Evolutionary conservation across 768 basidiomycete genomes (phyloP).

Genomic region (Trametes maxima): DNA sequence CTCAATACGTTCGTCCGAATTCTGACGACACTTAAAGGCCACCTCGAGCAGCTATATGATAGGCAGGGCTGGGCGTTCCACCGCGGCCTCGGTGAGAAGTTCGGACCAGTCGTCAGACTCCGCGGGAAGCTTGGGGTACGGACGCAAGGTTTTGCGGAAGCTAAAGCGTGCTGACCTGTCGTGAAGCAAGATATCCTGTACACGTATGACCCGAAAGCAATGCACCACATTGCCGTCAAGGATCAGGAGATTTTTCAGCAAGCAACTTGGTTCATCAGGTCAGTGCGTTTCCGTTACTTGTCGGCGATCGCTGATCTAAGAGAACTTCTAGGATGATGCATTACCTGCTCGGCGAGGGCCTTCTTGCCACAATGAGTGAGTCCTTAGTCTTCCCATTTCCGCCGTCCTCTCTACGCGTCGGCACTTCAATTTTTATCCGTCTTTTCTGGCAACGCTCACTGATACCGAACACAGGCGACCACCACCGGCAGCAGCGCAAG

Average conservation of each 20-base stretch:
- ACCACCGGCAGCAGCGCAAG: constrained; percentile 35
- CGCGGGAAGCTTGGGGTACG: constrained; percentile 25
- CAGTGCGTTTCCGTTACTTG: neutral
- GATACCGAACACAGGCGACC: constrained; percentile 23
- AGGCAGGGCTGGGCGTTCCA: constrained; percentile 23
- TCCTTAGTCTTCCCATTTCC: neutral
- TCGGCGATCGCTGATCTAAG: neutral
- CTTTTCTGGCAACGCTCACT: neutral
- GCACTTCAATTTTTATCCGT: neutral
- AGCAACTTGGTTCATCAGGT: constrained; percentile 22
- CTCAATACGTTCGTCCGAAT: neutral
- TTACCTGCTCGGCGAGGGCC: constrained; percentile 27
- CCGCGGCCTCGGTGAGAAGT: constrained; percentile 19
- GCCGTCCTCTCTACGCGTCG: neutral
- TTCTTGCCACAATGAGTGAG: constrained; percentile 29
- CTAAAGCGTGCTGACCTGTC: neutral
- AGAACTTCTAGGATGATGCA: constrained; percentile 15
- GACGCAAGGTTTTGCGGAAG: neutral
- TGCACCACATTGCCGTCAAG: constrained; percentile 49
- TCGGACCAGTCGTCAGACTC: constrained; percentile 23
- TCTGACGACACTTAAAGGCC: constrained; percentile 18
- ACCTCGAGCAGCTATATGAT: constrained; percentile 23
- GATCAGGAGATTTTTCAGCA: constrained; percentile 32
- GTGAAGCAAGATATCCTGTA: constrained; percentile 37
- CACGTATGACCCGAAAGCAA: constrained; percentile 47